These are phyloP conservation scores for Epichloe scottii DNA, from an alignment of 2,329 filamentous ascomycete genomes.

Conservation along the genomic window DNA sequence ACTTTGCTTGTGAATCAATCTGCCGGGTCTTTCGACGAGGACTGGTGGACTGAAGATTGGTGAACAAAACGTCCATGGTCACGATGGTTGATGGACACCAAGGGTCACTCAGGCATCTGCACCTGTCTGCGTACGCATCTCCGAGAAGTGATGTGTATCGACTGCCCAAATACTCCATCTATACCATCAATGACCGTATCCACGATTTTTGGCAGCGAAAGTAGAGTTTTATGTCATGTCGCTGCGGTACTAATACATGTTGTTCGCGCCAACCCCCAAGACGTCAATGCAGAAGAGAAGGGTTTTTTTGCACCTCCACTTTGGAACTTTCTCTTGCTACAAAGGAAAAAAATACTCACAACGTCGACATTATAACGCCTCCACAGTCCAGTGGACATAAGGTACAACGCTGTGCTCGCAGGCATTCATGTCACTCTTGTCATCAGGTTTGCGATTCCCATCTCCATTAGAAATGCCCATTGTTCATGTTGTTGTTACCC, in stretches of 20 bases:
- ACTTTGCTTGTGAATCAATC: neutral
- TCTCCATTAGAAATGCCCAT: conserved; percentile 4
- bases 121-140: no score
- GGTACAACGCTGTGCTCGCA: neutral
- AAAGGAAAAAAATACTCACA: neutral
- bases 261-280: neutral
- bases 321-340: no score
- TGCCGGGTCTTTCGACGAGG: no score
- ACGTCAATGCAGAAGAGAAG: no score
- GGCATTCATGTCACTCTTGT: neutral
- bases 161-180: neutral
- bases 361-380: neutral
- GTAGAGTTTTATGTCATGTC: conserved; percentile 1
- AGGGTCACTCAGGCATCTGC: no score
- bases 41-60: no score
- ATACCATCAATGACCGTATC: neutral
- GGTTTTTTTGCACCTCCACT: no score
- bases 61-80: no score
- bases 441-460: neutral
- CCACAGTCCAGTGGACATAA: neutral
- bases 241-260: conserved; percentile 12
- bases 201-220: neutral
- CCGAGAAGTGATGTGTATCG: neutral
- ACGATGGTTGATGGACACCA: no score
- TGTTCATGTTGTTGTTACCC: conserved; percentile 2